Base-by-base conservation (phyloP, 352 stramenopile species). In the Pythium rhizo-oryzae region DNA sequence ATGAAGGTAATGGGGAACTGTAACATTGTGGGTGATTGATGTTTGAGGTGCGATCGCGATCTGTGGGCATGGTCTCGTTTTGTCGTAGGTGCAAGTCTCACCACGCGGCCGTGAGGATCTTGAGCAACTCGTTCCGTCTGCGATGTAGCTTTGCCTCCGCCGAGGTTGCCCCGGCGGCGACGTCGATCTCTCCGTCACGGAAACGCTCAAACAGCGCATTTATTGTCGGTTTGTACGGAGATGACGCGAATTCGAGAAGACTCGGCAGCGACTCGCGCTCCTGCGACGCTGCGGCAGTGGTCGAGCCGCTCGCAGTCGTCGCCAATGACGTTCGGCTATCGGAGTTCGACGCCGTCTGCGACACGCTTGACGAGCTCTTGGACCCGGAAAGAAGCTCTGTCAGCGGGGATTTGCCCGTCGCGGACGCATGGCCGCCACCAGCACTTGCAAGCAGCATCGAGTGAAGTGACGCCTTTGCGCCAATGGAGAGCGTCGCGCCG, bases 51-150 rank as follows among this genome's bases (percentile, higher is more conserved):
- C 25, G 52, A 24, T 41, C 25, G 52, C 28, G 25, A 11, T 15
- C 4, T 18, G 30, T 43, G 50, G 18, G 44, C 33, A n/a, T 35
- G 13, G 28, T 8, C 2, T n/a, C 23, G n/a, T 46, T 46, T 13
- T 18, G 23, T 50, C 8, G 4, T 18, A 28, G 12, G n/a, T 59
- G 30, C 37, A 59, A 18, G 30, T 25, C 25, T 70, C 37, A 76
- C 74, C 74, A 81, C 8, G 59, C 65, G 37, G 69, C 51, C 6
- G 75, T 74, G 51, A 87, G 70, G 4, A 69, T 63, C 60, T 84
- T 83, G 41, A 89, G 72, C 23, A 89, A 69, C 15, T 71, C 65
- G 24, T 66, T 71, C 15, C 65, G 53, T 59, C 65, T 35, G 2
- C 58, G 57, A 18, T 71, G 50, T 1, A 71, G 58, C 23, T 71